These are phyloP conservation scores for Carallia pectinifolia DNA, from an alignment of 345 rosid species.

Conservation along the genomic window DNA sequence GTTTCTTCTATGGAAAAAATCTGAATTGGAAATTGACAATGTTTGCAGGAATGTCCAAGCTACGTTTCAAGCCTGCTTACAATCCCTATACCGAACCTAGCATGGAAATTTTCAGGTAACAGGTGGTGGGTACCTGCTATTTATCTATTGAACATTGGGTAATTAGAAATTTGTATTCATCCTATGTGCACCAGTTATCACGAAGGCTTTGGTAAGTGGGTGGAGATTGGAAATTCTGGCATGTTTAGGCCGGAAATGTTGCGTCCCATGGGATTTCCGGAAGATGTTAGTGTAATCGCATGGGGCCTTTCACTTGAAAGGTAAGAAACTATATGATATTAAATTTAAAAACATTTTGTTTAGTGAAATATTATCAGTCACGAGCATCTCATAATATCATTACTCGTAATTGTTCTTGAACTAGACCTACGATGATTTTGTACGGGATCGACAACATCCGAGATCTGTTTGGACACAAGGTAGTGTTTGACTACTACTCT, in stretches of 20 bases:
- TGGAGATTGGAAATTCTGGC: slow-evolving; percentile 95
- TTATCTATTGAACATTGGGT: not conserved
- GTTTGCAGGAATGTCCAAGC: slow-evolving; percentile 74
- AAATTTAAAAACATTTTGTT: not conserved
- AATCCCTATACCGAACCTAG: slow-evolving; percentile 98
- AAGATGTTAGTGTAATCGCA: slow-evolving; percentile 83
- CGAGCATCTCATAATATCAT: not conserved
- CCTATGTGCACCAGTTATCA: slow-evolving; percentile 56
- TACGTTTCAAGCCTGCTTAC: slow-evolving; percentile 91
- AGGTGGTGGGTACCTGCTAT: slow-evolving; percentile 2
- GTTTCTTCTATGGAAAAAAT: not conserved
- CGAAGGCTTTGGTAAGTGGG: slow-evolving; percentile 78
- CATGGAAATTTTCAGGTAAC: slow-evolving; percentile 92
- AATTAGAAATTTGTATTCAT: slow-evolving; percentile 1
- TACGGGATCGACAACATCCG: slow-evolving; percentile 76
- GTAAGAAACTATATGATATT: slow-evolving; percentile 32
- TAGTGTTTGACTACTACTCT: slow-evolving; percentile 17
- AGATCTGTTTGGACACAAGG: slow-evolving; percentile 97
- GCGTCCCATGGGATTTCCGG: slow-evolving; percentile 90
- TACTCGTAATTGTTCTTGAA: slow-evolving; percentile 12
- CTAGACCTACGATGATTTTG: slow-evolving; percentile 93
- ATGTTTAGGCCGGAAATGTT: slow-evolving; percentile 97
- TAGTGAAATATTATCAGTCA: not conserved
- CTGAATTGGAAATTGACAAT: not conserved
- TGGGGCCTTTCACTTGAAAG: slow-evolving; percentile 99